These are phyloP conservation scores for Geotrichum reessii DNA, from an alignment of 1,139 yeast species.

Conservation along the genomic window DNA sequence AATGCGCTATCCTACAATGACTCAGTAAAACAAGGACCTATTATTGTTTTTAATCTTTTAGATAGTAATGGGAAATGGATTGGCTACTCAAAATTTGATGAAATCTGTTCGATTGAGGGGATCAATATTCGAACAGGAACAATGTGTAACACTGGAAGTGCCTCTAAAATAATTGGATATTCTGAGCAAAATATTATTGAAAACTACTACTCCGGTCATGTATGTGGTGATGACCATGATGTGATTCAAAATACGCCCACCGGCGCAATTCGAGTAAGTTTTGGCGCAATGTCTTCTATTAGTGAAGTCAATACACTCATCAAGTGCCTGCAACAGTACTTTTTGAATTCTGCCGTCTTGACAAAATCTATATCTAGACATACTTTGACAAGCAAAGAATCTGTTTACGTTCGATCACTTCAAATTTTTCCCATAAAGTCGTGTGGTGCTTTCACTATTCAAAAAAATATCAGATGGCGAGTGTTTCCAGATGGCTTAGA, in stretches of 20 bases:
- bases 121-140: conserved; percentile 41
- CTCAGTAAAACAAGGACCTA: conserved; percentile 34
- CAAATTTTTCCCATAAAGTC: conserved; percentile 41
- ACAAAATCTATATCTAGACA: not conserved
- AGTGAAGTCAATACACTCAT: conserved; percentile 35
- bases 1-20: conserved; percentile 20
- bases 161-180: conserved; percentile 28
- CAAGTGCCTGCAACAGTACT: conserved; percentile 29
- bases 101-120: conserved; percentile 30
- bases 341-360: not conserved
- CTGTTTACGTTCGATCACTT: conserved; percentile 24
- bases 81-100: conserved; percentile 41
- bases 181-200: conserved; percentile 31
- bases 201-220: conserved; percentile 36
- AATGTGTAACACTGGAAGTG: conserved; percentile 41
- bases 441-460: conserved; percentile 36
- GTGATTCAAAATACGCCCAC: conserved; percentile 37
- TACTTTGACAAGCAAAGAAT: not conserved
- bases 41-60: conserved; percentile 37
- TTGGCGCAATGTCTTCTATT: conserved; percentile 38
- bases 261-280: conserved; percentile 40
- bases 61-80: conserved; percentile 28
- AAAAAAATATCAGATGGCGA: conserved; percentile 30
- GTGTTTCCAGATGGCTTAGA: conserved; percentile 33
- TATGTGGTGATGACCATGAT: conserved; percentile 41